phyloP scores from a whole-genome alignment of 2,329 filamentous ascomycete species.

The Cercospora sojina region DNA sequence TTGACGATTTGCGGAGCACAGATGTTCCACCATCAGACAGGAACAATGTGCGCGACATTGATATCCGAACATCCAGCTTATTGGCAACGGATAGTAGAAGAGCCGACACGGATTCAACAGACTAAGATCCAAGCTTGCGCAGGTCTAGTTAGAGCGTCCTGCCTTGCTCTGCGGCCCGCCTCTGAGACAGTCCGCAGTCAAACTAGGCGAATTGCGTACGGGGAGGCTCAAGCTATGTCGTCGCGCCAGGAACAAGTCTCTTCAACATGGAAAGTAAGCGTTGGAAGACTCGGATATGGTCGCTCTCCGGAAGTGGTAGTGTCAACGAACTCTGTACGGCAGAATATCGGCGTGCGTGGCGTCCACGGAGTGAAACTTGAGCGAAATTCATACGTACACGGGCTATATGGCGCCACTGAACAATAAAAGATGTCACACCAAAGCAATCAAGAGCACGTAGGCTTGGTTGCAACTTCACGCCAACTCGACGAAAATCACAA shows the following conservation, averaged over 20 bases:
- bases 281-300: background rate
- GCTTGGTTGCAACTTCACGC: background rate
- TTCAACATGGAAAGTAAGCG: background rate
- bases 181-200: background rate
- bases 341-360: background rate
- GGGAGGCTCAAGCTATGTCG: background rate
- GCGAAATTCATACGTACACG: background rate
- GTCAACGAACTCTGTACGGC: background rate
- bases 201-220: background rate
- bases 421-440: background rate
- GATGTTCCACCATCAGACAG: background rate
- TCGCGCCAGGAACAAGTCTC: background rate
- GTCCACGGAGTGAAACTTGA: background rate
- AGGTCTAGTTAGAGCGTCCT: background rate
- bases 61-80: background rate
- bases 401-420: slow-evolving; percentile 3
- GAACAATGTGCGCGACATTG: background rate
- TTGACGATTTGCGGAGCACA: background rate
- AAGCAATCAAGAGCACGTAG: background rate
- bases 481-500: background rate
- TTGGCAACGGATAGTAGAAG: background rate
- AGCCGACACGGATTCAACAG: background rate
- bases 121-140: background rate
- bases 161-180: background rate
- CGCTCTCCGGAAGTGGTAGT: background rate